phyloP scores from a whole-genome alignment of 208 protist species.

The Leishmania martiniquensis region DNA sequence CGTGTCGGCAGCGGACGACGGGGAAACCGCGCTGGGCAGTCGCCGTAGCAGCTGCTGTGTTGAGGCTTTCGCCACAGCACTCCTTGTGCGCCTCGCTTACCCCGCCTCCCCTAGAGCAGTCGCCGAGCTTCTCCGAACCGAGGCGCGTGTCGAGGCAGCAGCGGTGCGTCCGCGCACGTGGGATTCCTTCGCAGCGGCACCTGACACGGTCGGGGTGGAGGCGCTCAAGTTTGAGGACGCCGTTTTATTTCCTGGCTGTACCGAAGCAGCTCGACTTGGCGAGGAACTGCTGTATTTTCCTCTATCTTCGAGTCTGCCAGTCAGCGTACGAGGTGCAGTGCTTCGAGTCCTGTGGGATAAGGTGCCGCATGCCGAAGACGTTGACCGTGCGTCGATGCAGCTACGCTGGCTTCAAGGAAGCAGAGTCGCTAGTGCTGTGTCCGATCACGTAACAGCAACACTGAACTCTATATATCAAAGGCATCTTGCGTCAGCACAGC shows the following conservation, averaged over 20 bases:
- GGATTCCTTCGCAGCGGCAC: not conserved
- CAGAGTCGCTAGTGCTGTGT: not conserved
- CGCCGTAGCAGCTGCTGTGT: constrained; percentile 13
- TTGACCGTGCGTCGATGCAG: not conserved
- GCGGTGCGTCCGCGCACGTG: constrained; percentile 19
- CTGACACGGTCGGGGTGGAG: not conserved
- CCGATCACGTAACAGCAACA: constrained; percentile 1
- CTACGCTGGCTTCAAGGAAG: not conserved
- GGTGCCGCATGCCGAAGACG: constrained; percentile 15
- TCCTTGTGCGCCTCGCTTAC: constrained; percentile 28
- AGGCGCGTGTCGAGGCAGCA: constrained; percentile 20
- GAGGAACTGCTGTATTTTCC: constrained; percentile 50
- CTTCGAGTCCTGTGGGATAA: constrained; percentile 31
- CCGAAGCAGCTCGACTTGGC: constrained; percentile 23
- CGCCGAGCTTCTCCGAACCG: constrained; percentile 25
- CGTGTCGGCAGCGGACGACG: constrained; percentile 20
- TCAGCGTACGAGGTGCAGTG: constrained; percentile 14
- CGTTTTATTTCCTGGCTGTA: constrained; percentile 47
- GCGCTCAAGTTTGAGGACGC: constrained; percentile 26
- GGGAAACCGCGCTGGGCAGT: not conserved
- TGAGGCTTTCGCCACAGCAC: constrained; percentile 22
- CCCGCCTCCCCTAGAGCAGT: constrained; percentile 18
- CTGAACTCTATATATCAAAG: constrained; percentile 9
- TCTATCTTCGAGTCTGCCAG: constrained; percentile 24
- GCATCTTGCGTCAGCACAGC: constrained; percentile 5